Percentiles rank a stretch among this genome's conserved stretches.
Conservation (phyloP, 2,329 filamentous ascomycete genomes). For the Cercospora citrullina region DNA sequence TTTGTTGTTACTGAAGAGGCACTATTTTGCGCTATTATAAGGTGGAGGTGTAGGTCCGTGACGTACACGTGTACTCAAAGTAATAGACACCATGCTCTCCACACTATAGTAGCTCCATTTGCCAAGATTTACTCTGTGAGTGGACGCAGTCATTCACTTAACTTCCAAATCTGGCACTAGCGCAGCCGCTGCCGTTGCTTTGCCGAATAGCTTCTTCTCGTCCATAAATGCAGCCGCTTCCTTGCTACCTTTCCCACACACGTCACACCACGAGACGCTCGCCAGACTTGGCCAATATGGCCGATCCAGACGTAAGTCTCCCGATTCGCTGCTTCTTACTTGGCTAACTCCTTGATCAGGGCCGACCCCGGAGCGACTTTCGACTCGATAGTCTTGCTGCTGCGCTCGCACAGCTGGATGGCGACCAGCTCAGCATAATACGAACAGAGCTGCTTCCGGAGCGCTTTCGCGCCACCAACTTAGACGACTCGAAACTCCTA, state of each 20-base stretch:
- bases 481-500: neutral
- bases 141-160: neutral
- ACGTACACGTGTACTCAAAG: too few species aligned
- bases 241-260: neutral
- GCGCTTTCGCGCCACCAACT: neutral
- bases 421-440: neutral
- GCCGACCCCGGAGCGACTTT: neutral
- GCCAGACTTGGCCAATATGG: neutral
- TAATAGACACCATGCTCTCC: too few species aligned
- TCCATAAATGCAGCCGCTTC: neutral
- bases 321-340: neutral
- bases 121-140: too few species aligned
- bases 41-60: too few species aligned
- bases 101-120: too few species aligned
- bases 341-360: neutral
- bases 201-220: neutral
- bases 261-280: neutral
- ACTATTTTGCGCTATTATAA: too few species aligned
- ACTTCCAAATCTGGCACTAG: neutral
- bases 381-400: neutral
- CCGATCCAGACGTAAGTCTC: neutral
- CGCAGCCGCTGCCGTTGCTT: neutral
- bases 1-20: too few species aligned
- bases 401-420: neutral
- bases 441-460: neutral